A percentile compares a stretch with the other conserved stretches of the same genome.
Evolutionary conservation across 2,329 filamentous ascomycete species (phyloP).

Genomic region (Talaromyces amestolkiae): DNA sequence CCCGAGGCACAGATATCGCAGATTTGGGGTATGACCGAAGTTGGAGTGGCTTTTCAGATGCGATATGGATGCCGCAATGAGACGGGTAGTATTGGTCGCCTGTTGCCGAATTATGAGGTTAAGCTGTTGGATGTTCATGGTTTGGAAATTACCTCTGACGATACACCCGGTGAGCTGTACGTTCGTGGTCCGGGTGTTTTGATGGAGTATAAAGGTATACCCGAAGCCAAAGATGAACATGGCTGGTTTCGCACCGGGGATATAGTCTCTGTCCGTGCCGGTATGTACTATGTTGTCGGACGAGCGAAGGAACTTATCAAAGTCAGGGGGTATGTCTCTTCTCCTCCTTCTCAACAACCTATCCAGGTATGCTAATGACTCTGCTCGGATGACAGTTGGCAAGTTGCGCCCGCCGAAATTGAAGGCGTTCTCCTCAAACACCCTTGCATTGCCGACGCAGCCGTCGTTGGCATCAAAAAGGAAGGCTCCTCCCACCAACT

Average conservation of each 20-base stretch:
- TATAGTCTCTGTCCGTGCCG: constrained; percentile 37
- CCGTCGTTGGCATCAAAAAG: constrained; percentile 46
- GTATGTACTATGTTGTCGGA: constrained; percentile 41
- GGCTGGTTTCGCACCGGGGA: constrained; percentile 48
- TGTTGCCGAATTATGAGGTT: constrained; percentile 42
- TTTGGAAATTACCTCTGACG: constrained; percentile 28
- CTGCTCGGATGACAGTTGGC: constrained; percentile 37
- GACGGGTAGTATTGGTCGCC: constrained; percentile 49
- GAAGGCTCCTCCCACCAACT: constrained; percentile 21
- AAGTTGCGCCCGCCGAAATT: constrained; percentile 50
- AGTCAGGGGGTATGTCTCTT: constrained; percentile 39
- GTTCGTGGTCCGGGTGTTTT: constrained; percentile 40
- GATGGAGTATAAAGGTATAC: constrained; percentile 37
- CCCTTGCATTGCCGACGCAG: constrained; percentile 45
- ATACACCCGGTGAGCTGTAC: constrained; percentile 41
- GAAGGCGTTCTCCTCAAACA: constrained; percentile 47
- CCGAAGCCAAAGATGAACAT: constrained; percentile 35
- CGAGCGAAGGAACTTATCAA: constrained; percentile 49
- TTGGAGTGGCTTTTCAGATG: constrained; percentile 46
- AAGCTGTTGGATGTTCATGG: constrained; percentile 39
- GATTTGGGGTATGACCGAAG: constrained; percentile 58
- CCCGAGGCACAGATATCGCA: constrained; percentile 45
- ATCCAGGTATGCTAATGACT: background rate
- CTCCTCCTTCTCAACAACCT: background rate
- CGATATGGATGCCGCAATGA: constrained; percentile 40